These are phyloP conservation scores for Elsinoe arachidis DNA, from an alignment of 2,329 filamentous ascomycete species.

Conservation along the genomic window DNA sequence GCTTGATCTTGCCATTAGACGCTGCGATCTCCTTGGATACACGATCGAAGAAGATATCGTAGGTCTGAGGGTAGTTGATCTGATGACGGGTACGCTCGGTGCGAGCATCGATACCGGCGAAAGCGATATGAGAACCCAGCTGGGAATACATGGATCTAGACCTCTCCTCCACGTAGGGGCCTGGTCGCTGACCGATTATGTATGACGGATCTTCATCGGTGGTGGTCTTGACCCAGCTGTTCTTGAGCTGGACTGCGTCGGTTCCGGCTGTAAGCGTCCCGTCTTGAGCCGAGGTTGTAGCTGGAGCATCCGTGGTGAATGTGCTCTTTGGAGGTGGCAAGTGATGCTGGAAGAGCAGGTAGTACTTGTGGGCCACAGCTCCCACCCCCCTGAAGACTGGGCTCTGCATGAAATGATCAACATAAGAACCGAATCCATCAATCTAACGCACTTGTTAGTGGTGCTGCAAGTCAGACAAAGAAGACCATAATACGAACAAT, in stretches of 20 bases:
- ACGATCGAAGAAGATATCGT: conserved; percentile 52
- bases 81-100: conserved; percentile 82
- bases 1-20: conserved; percentile 49
- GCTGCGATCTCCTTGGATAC: conserved; percentile 44
- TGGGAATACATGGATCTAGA: conserved; percentile 56
- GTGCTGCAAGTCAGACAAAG: no score
- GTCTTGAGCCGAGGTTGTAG: conserved; percentile 38
- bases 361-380: conserved; percentile 48
- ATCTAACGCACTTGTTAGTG: conserved; percentile 39
- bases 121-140: conserved; percentile 56
- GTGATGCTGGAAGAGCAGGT: conserved; percentile 64
- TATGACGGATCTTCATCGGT: conserved; percentile 59
- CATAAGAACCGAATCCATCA: conserved; percentile 58
- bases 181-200: conserved; percentile 67
- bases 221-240: conserved; percentile 60
- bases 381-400: conserved; percentile 58
- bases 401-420: conserved; percentile 58
- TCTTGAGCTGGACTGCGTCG: conserved; percentile 63
- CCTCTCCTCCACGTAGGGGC: conserved; percentile 55
- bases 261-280: conserved; percentile 40
- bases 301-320: conserved; percentile 65
- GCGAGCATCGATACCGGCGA: conserved; percentile 51
- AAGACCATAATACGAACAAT: background rate
- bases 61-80: conserved; percentile 70
- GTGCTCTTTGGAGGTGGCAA: conserved; percentile 75